Base-by-base conservation (phyloP, 1,284 basidiomycete species). In the Cutaneotrichosporon mucoides region DNA sequence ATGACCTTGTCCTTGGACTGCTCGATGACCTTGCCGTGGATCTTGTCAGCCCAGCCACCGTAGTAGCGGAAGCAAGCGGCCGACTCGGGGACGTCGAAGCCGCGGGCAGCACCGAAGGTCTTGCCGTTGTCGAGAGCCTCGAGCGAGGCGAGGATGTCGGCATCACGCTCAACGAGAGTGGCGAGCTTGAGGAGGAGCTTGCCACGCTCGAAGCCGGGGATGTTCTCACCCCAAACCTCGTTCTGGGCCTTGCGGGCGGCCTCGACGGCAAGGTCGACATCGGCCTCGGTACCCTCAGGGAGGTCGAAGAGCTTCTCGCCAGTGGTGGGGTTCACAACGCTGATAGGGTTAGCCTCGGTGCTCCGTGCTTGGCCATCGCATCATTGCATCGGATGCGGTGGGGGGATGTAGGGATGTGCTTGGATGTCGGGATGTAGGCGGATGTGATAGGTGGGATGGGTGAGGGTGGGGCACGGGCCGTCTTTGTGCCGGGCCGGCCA, bases 231-330 rank as follows among this genome's bases (percentile, higher is more conserved):
- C 90, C 89, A 92, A 24, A 79, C 75, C 40, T 83, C 86, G 43
- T 90, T 82, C 77, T 84, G 89, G 0, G 92, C 89, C 72, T 84
- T 85, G 59, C 86, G 85, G 2, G 92, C 93, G 41, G 85, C 88
- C 35, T 81, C 79, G 69, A 92, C 88, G 15, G 91, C 91, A 60
- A 78, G 59, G 70, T 93, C 87, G 69, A 93, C 84, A 69, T 94
- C 91, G 56, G 73, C 70, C 16, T 79, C 64, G 35, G 84, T 84
- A 38, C 83, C 92, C 69, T 87, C 87, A 12, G 88, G 79, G 69
- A 94, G 82, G 57, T 82, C 75, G 36, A 84, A 84, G 71, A 89
- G 83, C 52, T 85, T 69, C 76, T 88, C 85, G 62, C 89, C 92
- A 40, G 80, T 91, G 4, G 88, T 82, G 13, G 90, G 91, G 79